phyloP scores from a whole-genome alignment of 371 early-diverging fungal species.

The Dipsacomyces acuminosporus region DNA sequence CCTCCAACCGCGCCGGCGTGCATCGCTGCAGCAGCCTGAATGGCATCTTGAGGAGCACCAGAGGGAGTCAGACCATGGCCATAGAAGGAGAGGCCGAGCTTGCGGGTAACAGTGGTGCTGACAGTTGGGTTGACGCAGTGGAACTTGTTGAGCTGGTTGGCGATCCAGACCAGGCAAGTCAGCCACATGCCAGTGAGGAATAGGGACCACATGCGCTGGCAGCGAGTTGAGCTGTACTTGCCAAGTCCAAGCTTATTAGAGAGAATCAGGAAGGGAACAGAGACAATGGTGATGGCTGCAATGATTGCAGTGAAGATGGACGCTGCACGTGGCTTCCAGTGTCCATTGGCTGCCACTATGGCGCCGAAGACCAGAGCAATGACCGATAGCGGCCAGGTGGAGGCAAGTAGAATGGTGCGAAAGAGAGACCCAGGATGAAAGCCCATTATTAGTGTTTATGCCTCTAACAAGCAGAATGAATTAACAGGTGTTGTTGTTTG shows the following conservation, averaged over 20 bases:
- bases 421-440: conserved; percentile 29
- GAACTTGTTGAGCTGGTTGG: conserved; percentile 46
- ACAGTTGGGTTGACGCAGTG: conserved; percentile 18
- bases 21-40: conserved; percentile 3
- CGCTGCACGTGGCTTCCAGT: conserved; percentile 45
- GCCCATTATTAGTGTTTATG: not conserved
- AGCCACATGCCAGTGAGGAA: conserved; percentile 41
- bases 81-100: conserved; percentile 36
- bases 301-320: conserved; percentile 42
- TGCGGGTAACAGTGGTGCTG: not conserved
- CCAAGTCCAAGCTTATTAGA: conserved; percentile 26
- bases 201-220: conserved; percentile 43
- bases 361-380: conserved; percentile 28
- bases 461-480: conserved; percentile 1
- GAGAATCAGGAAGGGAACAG: conserved; percentile 30
- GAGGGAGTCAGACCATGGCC: conserved; percentile 36
- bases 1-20: not conserved
- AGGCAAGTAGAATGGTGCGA: conserved; percentile 24
- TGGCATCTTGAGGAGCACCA: conserved; percentile 26
- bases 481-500: not conserved
- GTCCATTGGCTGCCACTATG: conserved; percentile 39
- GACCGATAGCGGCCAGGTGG: conserved; percentile 35
- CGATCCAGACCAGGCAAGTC: conserved; percentile 42
- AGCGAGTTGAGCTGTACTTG: conserved; percentile 28
- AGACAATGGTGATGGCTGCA: conserved; percentile 32